These are phyloP conservation scores for Lolium multiflorum DNA, from an alignment of 176 grass and related monocot genomes.

Conservation along the genomic window DNA sequence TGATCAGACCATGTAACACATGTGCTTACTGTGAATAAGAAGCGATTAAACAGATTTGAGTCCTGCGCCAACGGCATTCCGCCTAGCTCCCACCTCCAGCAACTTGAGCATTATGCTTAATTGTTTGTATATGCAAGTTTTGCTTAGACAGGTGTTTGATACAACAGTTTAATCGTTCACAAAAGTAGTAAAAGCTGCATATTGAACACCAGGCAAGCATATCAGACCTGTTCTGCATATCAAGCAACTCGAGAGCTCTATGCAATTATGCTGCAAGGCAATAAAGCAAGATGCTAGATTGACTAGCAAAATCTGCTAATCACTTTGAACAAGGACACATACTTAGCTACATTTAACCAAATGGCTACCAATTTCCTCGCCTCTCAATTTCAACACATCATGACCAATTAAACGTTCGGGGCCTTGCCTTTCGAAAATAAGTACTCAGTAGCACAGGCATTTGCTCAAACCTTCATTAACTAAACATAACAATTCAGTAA, in stretches of 20 bases:
- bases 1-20: no score
- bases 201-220: neutral
- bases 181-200: neutral
- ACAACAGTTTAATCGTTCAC: neutral
- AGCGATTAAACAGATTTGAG: no score
- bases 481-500: neutral
- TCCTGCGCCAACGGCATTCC: no score
- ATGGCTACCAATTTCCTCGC: neutral
- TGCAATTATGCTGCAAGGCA: neutral
- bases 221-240: neutral
- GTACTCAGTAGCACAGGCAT: neutral
- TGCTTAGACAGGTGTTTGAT: neutral
- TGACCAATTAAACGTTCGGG: neutral
- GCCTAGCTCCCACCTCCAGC: no score
- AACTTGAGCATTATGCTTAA: neutral
- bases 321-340: neutral
- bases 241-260: neutral
- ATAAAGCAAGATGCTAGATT: neutral
- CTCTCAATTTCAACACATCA: neutral
- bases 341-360: neutral
- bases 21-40: no score
- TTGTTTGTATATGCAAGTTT: neutral
- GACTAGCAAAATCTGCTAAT: neutral
- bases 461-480: neutral
- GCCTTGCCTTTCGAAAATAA: neutral